Evolutionary conservation across 2,329 filamentous ascomycete species (phyloP), one percentile per base, ranked within the genome.

Genomic region (Sporothrix curviconia): DNA sequence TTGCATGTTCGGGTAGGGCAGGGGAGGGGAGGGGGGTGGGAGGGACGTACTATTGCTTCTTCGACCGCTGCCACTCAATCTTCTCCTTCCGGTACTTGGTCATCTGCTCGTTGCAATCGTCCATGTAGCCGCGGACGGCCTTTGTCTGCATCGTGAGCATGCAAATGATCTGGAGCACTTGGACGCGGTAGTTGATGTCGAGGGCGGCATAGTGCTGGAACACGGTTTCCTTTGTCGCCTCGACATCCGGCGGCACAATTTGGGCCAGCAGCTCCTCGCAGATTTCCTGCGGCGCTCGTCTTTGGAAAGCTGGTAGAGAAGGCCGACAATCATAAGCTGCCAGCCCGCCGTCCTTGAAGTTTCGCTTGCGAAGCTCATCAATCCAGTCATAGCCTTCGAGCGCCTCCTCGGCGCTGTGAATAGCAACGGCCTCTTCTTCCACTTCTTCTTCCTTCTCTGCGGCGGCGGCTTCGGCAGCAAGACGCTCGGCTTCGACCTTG

Each of bases 71-170:
- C 72, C 85, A 87, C 63, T 95, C 90, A 60, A 96, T 96, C 75
- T 96, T 96, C 69, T 95, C 89, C 71, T 99, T 99, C 51, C 94
- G 86, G 67, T 95, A 90, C 56, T 85, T 84, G 1, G 94, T 99
- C 92, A 97, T 96, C 55, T 90, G 89, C 67, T 92, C 89, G 62
- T 88, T 90, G 72, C 92, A 95, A 61, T 92, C 87, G 64, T 96
- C 90, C 78, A 99, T 87, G 68, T 95, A 95, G 15, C 84, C 86
- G 55, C 92, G 86, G 64, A 97, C 82, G 2, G 88, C 85, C 68
- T 90, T 92, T 0, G 94, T 96, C 66, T 91, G 87, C 57, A 92
- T 80, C 2, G 89, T 92, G 60, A 97, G 77, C 76, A 92, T 85
- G 69, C 90, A 90, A 57, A 96, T 82, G 36, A 95, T 87, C 68